Conservation (phyloP, 495 filamentous ascomycete genomes). For the Jackrogersella minutella region DNA sequence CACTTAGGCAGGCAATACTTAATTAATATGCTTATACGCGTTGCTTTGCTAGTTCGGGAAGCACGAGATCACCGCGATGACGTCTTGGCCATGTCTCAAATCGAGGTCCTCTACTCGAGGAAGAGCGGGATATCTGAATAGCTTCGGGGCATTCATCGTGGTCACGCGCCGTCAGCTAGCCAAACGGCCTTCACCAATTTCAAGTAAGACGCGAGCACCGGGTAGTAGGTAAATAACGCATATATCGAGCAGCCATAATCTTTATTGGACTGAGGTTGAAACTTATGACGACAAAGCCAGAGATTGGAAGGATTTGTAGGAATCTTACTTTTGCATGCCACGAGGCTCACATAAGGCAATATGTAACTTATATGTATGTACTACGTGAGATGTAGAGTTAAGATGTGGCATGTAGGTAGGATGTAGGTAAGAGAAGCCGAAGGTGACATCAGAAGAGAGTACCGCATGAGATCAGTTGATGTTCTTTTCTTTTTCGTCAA, state of each 20-base stretch:
- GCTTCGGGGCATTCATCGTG: background rate
- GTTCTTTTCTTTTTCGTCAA: too few species aligned
- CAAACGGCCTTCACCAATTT: constrained; percentile 1
- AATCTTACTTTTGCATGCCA: constrained; percentile 21
- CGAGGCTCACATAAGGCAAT: constrained; percentile 23
- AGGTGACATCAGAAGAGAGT: too few species aligned
- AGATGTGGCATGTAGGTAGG: too few species aligned
- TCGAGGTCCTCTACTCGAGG: constrained; percentile 2
- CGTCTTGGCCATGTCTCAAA: background rate
- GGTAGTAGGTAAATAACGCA: constrained; percentile 9
- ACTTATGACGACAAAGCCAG: constrained; percentile 2
- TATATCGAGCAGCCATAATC: background rate
- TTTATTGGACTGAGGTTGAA: constrained; percentile 2
- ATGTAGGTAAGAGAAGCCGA: too few species aligned
- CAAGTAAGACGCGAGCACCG: constrained; percentile 17
- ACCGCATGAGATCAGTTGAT: too few species aligned
- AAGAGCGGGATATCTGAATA: constrained; percentile 29
- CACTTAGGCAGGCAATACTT: background rate
- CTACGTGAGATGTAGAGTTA: background rate
- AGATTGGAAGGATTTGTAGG: constrained; percentile 5
- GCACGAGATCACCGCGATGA: background rate
- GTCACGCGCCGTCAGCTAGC: constrained; percentile 21
- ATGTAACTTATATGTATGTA: background rate
- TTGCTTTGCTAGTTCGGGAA: background rate
- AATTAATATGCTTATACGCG: background rate